Percentiles rank a stretch among this genome's conserved stretches.
phyloP scores from a whole-genome alignment of 768 basidiomycete genomes.

The Rhizopogon sp. region DNA sequence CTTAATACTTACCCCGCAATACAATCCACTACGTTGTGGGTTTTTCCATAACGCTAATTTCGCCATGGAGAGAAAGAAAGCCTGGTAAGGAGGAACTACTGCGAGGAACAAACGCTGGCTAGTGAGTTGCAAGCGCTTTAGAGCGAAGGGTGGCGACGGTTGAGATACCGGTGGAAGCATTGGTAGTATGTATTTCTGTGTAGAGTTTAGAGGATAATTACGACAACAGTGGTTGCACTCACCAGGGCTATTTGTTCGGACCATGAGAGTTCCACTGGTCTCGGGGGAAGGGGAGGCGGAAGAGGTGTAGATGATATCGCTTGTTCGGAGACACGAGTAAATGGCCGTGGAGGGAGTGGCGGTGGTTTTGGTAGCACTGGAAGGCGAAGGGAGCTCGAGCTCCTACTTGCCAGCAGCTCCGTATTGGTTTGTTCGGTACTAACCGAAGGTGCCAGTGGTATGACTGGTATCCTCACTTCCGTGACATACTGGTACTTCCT shows the following conservation, averaged over 20 bases:
- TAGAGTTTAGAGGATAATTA: constrained; percentile 8
- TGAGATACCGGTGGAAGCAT: constrained; percentile 38
- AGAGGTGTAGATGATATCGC: not conserved
- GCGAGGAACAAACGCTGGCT: constrained; percentile 53
- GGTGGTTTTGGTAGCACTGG: not conserved
- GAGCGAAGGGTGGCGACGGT: constrained; percentile 43
- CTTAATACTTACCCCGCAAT: constrained; percentile 44
- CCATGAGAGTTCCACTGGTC: constrained; percentile 14
- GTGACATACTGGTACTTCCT: constrained; percentile 44
- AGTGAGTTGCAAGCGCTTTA: constrained; percentile 48
- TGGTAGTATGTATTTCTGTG: constrained; percentile 39
- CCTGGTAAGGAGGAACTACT: constrained; percentile 42
- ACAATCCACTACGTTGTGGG: constrained; percentile 36
- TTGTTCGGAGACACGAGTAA: not conserved
- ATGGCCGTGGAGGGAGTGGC: not conserved
- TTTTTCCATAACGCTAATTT: constrained; percentile 55
- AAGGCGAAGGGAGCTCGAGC: not conserved
- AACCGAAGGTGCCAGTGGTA: constrained; percentile 17
- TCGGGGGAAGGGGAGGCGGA: constrained; percentile 4
- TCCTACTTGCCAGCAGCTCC: not conserved
- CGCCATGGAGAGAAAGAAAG: constrained; percentile 34
- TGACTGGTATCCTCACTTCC: constrained; percentile 48
- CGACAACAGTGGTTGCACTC: constrained; percentile 8
- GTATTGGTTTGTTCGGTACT: constrained; percentile 18
- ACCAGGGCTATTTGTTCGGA: constrained; percentile 23